Conservation (phyloP, 495 filamentous ascomycete species). For the Bombardia bombarda region DNA sequence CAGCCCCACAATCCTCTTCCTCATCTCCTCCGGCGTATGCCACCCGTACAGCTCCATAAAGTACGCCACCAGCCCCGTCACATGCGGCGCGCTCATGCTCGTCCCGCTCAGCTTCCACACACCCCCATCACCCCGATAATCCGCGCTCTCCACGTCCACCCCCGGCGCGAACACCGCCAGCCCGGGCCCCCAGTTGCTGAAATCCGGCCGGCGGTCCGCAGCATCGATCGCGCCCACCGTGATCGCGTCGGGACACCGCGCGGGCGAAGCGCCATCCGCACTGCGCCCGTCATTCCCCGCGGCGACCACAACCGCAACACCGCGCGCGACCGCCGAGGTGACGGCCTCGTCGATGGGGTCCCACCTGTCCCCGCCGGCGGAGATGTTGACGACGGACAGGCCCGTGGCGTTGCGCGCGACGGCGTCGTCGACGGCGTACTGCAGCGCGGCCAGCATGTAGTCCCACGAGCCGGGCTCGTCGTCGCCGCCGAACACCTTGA, state of each 20-base stretch:
- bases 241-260: conserved; percentile 42
- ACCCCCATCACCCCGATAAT: conserved; percentile 3
- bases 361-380: conserved; percentile 42
- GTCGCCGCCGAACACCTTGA: conserved; percentile 50
- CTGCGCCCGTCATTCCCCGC: conserved; percentile 39
- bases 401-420: conserved; percentile 19
- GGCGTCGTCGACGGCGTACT: conserved; percentile 44
- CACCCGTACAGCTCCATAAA: conserved; percentile 27
- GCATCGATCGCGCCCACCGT: conserved; percentile 46
- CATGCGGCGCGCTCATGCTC: conserved; percentile 52
- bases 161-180: conserved; percentile 54
- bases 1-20: conserved; percentile 29
- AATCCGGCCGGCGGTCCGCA: conserved; percentile 35
- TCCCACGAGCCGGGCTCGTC: conserved; percentile 6
- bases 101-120: conserved; percentile 50
- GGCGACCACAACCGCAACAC: conserved; percentile 37
- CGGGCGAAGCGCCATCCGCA: conserved; percentile 35
- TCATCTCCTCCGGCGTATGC: conserved; percentile 3
- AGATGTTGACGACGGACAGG: conserved; percentile 42
- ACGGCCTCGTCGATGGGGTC: conserved; percentile 42
- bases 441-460: conserved; percentile 44
- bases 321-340: conserved; percentile 26
- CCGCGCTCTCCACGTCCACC: conserved; percentile 23
- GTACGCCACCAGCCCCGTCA: conserved; percentile 50
- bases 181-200: conserved; percentile 49